Conservation (phyloP, 2,329 filamentous ascomycete species). For the Elsinoe fawcettii region DNA sequence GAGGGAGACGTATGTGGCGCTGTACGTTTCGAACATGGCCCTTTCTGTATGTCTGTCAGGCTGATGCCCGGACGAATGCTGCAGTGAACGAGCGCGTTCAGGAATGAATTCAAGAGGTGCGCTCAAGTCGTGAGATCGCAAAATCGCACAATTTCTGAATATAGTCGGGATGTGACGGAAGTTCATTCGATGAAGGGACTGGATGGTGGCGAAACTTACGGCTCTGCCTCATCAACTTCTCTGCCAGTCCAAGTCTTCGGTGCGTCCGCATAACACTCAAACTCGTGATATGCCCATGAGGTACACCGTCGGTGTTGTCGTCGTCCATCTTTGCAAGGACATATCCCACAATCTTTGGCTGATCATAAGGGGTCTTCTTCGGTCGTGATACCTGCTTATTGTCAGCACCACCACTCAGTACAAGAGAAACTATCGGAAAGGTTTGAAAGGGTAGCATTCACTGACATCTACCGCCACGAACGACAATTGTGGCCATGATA, state of each 20-base stretch:
- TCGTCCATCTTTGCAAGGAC: conserved; percentile 99
- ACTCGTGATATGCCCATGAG: conserved; percentile 93
- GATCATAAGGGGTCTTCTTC: conserved; percentile 69
- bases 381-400: conserved; percentile 58
- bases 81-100: not conserved
- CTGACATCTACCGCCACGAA: conserved; percentile 83
- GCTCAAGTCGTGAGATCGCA: too few species aligned
- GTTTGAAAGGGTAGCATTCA: too few species aligned
- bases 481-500: conserved; percentile 95
- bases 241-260: conserved; percentile 79
- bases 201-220: conserved; percentile 53
- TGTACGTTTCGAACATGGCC: conserved; percentile 94
- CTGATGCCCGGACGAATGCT: not conserved
- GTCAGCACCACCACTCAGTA: too few species aligned
- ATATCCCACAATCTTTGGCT: conserved; percentile 96
- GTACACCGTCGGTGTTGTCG: conserved; percentile 81
- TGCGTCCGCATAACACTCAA: conserved; percentile 96
- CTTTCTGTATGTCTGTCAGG: conserved; percentile 51
- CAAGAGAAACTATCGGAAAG: too few species aligned
- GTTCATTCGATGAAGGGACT: not conserved
- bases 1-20: conserved; percentile 84
- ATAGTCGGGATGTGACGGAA: too few species aligned
- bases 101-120: too few species aligned
- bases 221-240: conserved; percentile 95
- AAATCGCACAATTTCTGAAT: too few species aligned